Percentiles rank a stretch among this genome's conserved stretches.
phyloP scores from a whole-genome alignment of 495 filamentous ascomycete species.

The Aspergillus ostianus region DNA sequence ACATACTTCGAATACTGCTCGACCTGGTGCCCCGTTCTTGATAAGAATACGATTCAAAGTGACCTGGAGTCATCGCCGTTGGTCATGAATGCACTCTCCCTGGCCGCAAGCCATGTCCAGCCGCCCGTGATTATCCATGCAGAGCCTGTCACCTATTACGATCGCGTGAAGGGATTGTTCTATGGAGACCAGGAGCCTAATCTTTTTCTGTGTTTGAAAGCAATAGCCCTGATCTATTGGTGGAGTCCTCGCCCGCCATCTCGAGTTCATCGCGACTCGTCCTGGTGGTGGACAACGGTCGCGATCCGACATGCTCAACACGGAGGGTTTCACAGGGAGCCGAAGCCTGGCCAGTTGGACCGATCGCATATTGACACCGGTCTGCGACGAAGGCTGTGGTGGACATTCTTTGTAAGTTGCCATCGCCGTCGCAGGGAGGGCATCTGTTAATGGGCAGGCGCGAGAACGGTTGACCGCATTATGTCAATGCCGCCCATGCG shows the following conservation, averaged over 20 bases:
- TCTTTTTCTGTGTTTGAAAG: slow-evolving; percentile 28
- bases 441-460: slow-evolving; percentile 3
- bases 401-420: slow-evolving; percentile 30
- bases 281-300: slow-evolving; percentile 41
- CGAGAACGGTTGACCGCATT: slow-evolving; percentile 37
- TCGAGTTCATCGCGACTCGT: slow-evolving; percentile 33
- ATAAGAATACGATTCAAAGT: slow-evolving; percentile 21
- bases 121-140: slow-evolving; percentile 35
- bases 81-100: slow-evolving; percentile 36
- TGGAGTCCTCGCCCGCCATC: slow-evolving; percentile 35
- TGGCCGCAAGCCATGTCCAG: slow-evolving; percentile 31
- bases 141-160: slow-evolving; percentile 33
- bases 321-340: slow-evolving; percentile 34
- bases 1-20: slow-evolving; percentile 36
- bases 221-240: slow-evolving; percentile 37
- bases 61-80: slow-evolving; percentile 30
- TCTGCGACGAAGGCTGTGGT: slow-evolving; percentile 36
- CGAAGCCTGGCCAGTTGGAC: slow-evolving; percentile 9
- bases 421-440: too few relatives aligned
- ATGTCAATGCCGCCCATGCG: slow-evolving; percentile 34
- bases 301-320: slow-evolving; percentile 38
- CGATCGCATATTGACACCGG: slow-evolving; percentile 22
- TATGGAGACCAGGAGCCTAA: slow-evolving; percentile 34
- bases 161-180: slow-evolving; percentile 27
- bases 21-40: slow-evolving; percentile 35